phyloP scores from a whole-genome alignment of 768 basidiomycete species.

The Boletales sp. region DNA sequence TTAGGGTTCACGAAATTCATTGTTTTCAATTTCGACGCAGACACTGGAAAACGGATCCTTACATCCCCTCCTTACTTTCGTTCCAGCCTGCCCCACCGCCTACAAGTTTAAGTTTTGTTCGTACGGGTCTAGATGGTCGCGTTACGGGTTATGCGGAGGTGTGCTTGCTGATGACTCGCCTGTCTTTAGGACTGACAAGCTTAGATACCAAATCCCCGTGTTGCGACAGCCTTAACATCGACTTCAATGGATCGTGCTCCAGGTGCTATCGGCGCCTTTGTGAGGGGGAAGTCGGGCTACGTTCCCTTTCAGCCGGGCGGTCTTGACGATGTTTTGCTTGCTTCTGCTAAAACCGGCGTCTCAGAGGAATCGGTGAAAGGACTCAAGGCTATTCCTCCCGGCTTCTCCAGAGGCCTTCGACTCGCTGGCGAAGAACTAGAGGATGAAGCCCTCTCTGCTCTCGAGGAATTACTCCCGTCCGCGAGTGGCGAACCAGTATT shows the following conservation, averaged over 20 bases:
- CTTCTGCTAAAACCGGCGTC: constrained; percentile 25
- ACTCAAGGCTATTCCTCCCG: constrained; percentile 75
- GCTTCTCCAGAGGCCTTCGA: constrained; percentile 75
- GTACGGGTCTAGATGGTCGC: constrained; percentile 74
- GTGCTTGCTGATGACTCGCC: constrained; percentile 14
- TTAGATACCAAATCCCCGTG: constrained; percentile 53
- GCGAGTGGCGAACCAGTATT: constrained; percentile 15
- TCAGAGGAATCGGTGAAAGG: constrained; percentile 38
- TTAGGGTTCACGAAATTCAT: constrained; percentile 10
- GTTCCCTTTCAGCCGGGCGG: constrained; percentile 96
- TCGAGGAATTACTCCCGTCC: constrained; percentile 22
- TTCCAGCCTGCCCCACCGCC: constrained; percentile 71
- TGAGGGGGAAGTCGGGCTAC: constrained; percentile 89
- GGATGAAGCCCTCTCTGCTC: constrained; percentile 38
- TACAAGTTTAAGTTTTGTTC: constrained; percentile 68
- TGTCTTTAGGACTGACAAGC: constrained; percentile 4
- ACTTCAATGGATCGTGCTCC: constrained; percentile 85
- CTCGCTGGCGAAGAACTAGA: constrained; percentile 56
- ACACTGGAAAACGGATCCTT: constrained; percentile 66
- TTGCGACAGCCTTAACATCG: constrained; percentile 74
- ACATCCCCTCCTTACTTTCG: constrained; percentile 60
- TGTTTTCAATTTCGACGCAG: constrained; percentile 33
- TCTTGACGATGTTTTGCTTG: constrained; percentile 58
- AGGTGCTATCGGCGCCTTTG: constrained; percentile 74
- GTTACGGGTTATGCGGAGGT: constrained; percentile 84